These are phyloP conservation scores for Poterioochromonas sp. DNA, from an alignment of 352 stramenopile species.

Conservation along the genomic window DNA sequence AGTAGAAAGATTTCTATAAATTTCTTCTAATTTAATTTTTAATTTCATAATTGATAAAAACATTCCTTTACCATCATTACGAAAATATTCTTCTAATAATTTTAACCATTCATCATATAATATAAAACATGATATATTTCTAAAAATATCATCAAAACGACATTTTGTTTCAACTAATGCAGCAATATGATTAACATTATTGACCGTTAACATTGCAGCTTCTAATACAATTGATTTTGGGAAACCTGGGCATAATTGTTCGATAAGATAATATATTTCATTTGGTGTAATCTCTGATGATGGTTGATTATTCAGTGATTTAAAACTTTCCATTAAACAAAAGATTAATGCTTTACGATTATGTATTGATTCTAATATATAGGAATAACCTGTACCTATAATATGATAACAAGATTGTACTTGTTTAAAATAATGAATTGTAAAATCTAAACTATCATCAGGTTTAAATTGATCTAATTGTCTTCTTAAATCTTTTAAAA, in stretches of 20 bases:
- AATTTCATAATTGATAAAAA: neutral
- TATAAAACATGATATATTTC: neutral
- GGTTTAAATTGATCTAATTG: neutral
- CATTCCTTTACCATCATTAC: neutral
- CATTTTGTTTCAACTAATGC: neutral
- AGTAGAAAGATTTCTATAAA: neutral
- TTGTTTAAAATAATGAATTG: constrained; percentile 1
- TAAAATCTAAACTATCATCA: neutral
- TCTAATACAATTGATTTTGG: neutral
- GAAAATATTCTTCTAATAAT: neutral
- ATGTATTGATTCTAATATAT: constrained; percentile 14
- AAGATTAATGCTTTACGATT: constrained; percentile 10
- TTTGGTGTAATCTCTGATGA: neutral
- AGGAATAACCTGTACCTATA: neutral
- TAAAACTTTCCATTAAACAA: neutral
- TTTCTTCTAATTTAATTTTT: neutral
- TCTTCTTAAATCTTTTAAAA: neutral
- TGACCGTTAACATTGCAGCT: neutral
- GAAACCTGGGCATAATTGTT: neutral
- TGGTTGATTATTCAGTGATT: no score
- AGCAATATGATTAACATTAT: neutral
- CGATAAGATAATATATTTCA: neutral
- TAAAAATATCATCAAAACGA: neutral
- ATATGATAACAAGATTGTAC: neutral
- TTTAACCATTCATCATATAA: constrained; percentile 17